Percentiles rank a stretch among this genome's conserved stretches.
phyloP scores from a whole-genome alignment of 768 basidiomycete species.

The Rhodocollybia butyracea region DNA sequence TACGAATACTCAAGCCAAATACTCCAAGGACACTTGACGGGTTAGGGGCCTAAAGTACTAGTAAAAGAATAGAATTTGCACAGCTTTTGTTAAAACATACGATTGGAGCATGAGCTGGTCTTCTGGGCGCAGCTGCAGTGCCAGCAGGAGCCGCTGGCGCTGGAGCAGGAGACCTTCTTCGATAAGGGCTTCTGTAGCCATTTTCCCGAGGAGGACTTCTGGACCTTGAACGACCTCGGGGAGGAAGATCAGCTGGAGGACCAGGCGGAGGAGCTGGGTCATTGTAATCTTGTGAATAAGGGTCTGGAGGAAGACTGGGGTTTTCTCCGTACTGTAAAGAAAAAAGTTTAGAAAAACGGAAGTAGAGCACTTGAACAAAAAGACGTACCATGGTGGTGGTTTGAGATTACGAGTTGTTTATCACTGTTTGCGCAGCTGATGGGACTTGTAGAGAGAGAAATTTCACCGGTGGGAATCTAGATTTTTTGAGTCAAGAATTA shows the following conservation, averaged over 20 bases:
- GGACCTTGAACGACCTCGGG: conserved; percentile 68
- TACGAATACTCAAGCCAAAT: conserved; percentile 97
- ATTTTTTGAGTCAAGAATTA: too few relatives aligned
- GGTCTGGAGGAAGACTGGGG: conserved; percentile 60
- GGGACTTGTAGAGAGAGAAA: too few relatives aligned
- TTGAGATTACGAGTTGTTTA: not conserved
- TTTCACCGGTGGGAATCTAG: too few relatives aligned
- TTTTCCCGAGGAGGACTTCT: conserved; percentile 55
- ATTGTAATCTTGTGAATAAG: conserved; percentile 78
- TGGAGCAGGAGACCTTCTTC: conserved; percentile 49
- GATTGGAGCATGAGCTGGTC: conserved; percentile 70
- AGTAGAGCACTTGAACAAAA: not conserved
- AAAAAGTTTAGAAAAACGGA: conserved; percentile 10
- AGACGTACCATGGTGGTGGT: conserved; percentile 68
- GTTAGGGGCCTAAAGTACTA: conserved; percentile 57
- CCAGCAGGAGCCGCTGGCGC: conserved; percentile 35
- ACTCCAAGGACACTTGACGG: conserved; percentile 90
- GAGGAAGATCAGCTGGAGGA: conserved; percentile 47
- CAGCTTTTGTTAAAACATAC: conserved; percentile 44
- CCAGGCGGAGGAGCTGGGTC: conserved; percentile 49
- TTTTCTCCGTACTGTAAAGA: conserved; percentile 61
- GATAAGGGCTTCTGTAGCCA: conserved; percentile 56
- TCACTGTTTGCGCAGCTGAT: too few relatives aligned
- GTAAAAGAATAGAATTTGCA: not conserved
- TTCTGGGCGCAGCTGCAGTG: conserved; percentile 44